Evolutionary conservation across 2,329 filamentous ascomycete genomes (phyloP), one percentile per base, ranked within the genome.

Genomic region (Botrytis squamosa): DNA sequence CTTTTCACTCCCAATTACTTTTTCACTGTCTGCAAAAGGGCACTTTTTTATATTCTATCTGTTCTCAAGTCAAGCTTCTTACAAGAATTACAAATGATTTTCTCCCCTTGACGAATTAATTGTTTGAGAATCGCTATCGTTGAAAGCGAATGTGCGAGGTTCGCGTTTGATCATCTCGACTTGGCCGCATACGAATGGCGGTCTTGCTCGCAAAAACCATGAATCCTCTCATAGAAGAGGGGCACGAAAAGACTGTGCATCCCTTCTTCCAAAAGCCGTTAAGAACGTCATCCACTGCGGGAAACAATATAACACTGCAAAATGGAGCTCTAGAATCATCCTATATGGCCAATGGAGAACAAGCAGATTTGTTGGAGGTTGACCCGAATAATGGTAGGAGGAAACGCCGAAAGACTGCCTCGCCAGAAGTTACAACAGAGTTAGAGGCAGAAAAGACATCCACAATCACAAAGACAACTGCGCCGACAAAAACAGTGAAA

Each of bases 331-430:
- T 46, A 63, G 33, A 64, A 10, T 68, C 42, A 62, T 52, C 65
- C 12, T 4, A 25, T 52, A 16, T 55, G 64, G 29, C 65, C 55
- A 57, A 46, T 42, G 38, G 49, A 57, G 69, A 63, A 22, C 73
- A 75, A 44, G 74, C 76, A 65, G 78, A 78, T 33, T 46, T 79
- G 5, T 67, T 79, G 9, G 79, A 84, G 64, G 75, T 80, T 5
- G 80, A 81, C 67, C 75, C 73, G 25, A 80, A 80, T 33, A 77
- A 81, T 46, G 78, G 79, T 49, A 81, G 82, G 69, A 82, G 81
- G 69, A 88, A 88, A 76, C 83, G 86, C 71, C 82, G 80, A 71
- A 85, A 84, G 76, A 84, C 82, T n/a, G 79, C 82, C 29, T 75
- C 81, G 0, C 72, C 72, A 36, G 71, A 73, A 69, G 18, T 36